Conservation (phyloP, 306 rosid species). For the Quercus alba region DNA sequence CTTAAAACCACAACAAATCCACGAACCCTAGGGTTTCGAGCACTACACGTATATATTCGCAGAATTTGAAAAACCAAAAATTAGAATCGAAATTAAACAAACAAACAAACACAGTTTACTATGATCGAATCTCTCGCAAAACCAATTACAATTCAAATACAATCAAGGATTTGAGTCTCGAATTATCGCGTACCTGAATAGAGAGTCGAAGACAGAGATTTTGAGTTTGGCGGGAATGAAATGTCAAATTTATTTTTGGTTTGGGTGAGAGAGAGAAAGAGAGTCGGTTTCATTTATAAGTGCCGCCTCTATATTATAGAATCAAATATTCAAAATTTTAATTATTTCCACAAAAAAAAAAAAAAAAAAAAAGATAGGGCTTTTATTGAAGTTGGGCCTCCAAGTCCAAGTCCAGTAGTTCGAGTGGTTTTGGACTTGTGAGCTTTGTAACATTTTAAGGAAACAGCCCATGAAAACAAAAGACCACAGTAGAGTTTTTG, state of each 20-base stretch:
- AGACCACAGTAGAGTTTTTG: background rate
- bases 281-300: background rate
- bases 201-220: background rate
- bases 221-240: slow-evolving; percentile 19
- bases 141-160: background rate
- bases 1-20: background rate
- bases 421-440: background rate
- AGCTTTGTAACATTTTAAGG: background rate
- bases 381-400: background rate
- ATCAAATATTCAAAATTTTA: too few relatives aligned
- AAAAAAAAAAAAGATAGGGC: too few relatives aligned
- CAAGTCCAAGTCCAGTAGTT: background rate
- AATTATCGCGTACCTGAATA: background rate
- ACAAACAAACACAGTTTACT: background rate
- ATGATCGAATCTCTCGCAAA: background rate
- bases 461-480: background rate
- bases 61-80: background rate
- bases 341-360: too few relatives aligned
- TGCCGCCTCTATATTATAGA: too few relatives aligned
- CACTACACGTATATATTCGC: background rate
- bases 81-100: background rate
- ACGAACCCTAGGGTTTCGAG: background rate
- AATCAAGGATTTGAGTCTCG: background rate
- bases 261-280: background rate
- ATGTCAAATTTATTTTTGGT: background rate